phyloP scores from a whole-genome alignment of 306 rosid genomes.

The Bauhinia variegata region DNA sequence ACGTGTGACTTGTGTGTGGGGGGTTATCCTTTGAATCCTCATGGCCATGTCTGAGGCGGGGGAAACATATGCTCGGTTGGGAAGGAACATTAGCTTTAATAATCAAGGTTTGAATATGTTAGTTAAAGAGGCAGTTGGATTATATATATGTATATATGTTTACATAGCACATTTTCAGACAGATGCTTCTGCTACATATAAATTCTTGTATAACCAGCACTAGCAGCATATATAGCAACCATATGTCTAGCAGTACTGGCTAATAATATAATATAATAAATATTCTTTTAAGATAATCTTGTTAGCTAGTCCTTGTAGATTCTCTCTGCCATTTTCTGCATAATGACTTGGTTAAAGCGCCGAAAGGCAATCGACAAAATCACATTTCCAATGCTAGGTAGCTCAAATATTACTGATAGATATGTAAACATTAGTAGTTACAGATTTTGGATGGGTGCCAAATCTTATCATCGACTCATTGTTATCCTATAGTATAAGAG shows the following conservation, averaged over 20 bases:
- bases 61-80: slow-evolving; percentile 60
- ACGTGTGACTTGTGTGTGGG: no score
- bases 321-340: slow-evolving; percentile 7
- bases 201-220: slow-evolving; percentile 13
- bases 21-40: slow-evolving; percentile 36
- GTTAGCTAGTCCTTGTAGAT: not conserved
- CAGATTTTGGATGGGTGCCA: not conserved
- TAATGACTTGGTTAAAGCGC: not conserved
- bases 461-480: not conserved
- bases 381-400: no score
- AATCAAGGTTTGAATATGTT: slow-evolving; percentile 16
- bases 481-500: no score
- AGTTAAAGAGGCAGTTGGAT: slow-evolving; percentile 10
- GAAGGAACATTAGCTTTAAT: slow-evolving; percentile 40
- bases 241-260: not conserved
- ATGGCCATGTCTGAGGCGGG: slow-evolving; percentile 34
- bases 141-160: no score
- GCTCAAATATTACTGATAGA: not conserved
- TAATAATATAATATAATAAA: no score
- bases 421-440: not conserved
- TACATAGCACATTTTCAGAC: slow-evolving; percentile 19
- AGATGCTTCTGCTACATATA: slow-evolving; percentile 25
- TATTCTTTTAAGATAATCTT: no score
- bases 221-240: slow-evolving; percentile 13
- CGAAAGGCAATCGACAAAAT: not conserved